Percentiles rank a stretch among this genome's conserved stretches.
Evolutionary conservation across 306 rosid genomes (phyloP).

Genomic region (Rosa multiflora): DNA sequence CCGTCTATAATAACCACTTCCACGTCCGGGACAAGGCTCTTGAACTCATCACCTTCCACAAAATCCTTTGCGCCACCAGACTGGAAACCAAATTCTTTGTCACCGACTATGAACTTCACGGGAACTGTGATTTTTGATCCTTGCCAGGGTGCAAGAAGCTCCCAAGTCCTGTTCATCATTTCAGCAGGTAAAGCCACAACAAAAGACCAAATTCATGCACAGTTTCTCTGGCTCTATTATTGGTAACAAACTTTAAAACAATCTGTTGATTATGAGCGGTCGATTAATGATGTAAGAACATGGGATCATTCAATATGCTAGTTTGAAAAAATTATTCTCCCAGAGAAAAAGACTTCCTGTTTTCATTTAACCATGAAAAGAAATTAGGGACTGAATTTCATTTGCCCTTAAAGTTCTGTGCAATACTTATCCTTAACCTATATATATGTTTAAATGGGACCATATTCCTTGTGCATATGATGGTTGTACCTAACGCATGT

Average conservation of each 20-base stretch:
- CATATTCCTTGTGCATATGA: not conserved
- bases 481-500: conserved; percentile 8
- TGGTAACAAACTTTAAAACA: not conserved
- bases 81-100: conserved; percentile 38
- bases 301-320: not conserved
- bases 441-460: not conserved
- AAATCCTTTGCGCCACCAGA: conserved; percentile 34
- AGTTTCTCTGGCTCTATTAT: not conserved
- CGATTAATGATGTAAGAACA: not conserved
- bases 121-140: conserved; percentile 38
- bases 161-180: conserved; percentile 42
- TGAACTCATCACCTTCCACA: conserved; percentile 40
- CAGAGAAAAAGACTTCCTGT: not conserved
- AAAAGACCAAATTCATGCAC: not conserved
- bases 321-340: not conserved
- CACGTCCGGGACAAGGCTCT: conserved; percentile 41
- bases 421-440: not conserved
- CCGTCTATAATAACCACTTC: conserved; percentile 42
- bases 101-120: conserved; percentile 35
- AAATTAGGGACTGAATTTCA: not conserved
- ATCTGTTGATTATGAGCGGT: not conserved
- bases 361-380: not conserved
- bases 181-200: not conserved
- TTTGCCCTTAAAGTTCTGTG: not conserved
- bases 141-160: conserved; percentile 50